Conservation (phyloP, 2,329 filamentous ascomycete genomes). For the Ceratocystis destructans region DNA sequence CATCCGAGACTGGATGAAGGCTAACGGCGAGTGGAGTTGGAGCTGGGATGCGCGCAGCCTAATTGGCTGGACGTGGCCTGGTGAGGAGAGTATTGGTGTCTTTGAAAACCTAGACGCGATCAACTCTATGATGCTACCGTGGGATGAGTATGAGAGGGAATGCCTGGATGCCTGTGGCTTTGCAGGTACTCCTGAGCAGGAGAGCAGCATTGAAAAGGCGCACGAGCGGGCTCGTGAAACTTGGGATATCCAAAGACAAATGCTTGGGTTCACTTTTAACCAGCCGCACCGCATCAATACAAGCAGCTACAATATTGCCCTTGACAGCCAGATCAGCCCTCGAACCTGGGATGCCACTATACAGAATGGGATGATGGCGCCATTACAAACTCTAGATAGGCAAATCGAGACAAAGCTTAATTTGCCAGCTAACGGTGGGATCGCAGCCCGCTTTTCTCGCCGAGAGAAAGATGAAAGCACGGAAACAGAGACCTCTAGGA, state of each 20-base stretch:
- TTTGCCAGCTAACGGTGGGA: neutral
- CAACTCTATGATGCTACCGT: neutral
- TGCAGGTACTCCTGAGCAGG: neutral
- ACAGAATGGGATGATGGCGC: neutral
- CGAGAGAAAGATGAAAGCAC: neutral
- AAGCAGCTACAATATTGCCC: too few species aligned
- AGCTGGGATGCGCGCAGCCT: slow-evolving; percentile 1
- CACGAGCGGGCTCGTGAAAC: neutral
- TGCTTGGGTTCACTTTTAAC: neutral
- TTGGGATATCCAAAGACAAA: neutral
- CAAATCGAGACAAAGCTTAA: neutral
- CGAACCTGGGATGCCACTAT: neutral
- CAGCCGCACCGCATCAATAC: neutral
- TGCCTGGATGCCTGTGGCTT: slow-evolving; percentile 1
- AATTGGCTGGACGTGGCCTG: slow-evolving; percentile 17
- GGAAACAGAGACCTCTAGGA: neutral
- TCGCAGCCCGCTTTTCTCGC: neutral
- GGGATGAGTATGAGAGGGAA: slow-evolving; percentile 8
- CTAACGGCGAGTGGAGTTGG: slow-evolving; percentile 10
- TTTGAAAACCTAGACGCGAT: neutral
- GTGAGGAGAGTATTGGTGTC: neutral
- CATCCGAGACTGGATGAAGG: neutral
- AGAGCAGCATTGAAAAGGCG: neutral
- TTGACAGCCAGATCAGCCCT: neutral
- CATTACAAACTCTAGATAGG: neutral